Evolutionary conservation across 495 filamentous ascomycete species (phyloP).

Genomic region (Tuber calosporum): DNA sequence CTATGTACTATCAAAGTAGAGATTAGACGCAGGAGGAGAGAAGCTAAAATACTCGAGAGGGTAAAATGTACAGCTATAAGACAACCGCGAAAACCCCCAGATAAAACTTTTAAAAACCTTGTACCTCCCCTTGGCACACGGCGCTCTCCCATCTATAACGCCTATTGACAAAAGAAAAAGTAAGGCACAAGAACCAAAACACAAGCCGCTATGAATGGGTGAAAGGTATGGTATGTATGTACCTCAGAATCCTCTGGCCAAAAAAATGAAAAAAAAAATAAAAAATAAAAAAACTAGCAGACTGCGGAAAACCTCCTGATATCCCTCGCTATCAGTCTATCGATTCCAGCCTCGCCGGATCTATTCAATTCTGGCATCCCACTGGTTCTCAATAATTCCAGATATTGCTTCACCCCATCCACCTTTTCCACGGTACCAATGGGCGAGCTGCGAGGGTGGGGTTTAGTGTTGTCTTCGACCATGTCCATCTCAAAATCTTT

Average conservation of each 20-base stretch:
- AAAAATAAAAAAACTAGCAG: constrained; percentile 14
- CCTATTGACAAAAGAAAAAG: neutral
- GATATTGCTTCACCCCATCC: constrained; percentile 25
- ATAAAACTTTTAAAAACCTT: neutral
- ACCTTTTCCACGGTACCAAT: constrained; percentile 9
- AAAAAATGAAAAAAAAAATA: constrained; percentile 13
- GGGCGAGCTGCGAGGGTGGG: constrained; percentile 26
- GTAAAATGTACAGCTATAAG: neutral
- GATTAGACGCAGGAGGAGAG: neutral
- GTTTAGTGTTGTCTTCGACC: constrained; percentile 14
- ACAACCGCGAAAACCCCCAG: neutral
- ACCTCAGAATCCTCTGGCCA: neutral
- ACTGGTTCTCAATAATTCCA: constrained; percentile 21
- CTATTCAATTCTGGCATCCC: constrained; percentile 36
- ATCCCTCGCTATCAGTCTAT: constrained; percentile 31
- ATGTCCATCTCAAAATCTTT: constrained; percentile 29
- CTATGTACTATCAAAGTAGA: neutral
- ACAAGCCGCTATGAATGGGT: neutral
- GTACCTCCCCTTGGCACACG: neutral
- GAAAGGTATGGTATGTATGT: neutral
- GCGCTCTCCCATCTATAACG: neutral
- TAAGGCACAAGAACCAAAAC: neutral
- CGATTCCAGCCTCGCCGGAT: constrained; percentile 30
- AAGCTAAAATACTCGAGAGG: constrained; percentile 4
- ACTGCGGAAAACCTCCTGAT: constrained; percentile 32